A percentile compares a stretch with the other conserved stretches of the same genome.
These are phyloP conservation scores for Cucumis hystrix DNA, from an alignment of 306 rosid species.

Conservation along the genomic window DNA sequence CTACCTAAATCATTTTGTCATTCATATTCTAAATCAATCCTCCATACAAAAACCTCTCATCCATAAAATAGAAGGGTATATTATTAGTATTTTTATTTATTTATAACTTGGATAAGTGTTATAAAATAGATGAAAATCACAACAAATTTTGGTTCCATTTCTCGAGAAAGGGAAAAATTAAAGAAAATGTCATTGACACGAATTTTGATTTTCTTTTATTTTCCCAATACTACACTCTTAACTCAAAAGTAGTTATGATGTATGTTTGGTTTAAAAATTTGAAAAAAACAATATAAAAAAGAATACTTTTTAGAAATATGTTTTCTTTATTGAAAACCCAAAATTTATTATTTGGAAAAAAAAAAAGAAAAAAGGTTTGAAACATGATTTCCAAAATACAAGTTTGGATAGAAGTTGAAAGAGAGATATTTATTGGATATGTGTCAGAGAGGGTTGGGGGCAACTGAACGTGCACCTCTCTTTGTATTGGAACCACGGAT, in stretches of 20 bases:
- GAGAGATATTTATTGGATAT: neutral
- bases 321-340: neutral
- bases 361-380: neutral
- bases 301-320: neutral
- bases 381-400: neutral
- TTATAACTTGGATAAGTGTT: too few species aligned
- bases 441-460: conserved; percentile 15
- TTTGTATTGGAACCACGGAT: conserved; percentile 31
- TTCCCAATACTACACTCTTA: neutral
- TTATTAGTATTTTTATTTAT: too few species aligned
- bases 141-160: neutral
- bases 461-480: conserved; percentile 44
- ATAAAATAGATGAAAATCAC: too few species aligned
- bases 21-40: too few species aligned
- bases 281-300: neutral
- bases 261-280: neutral
- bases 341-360: neutral
- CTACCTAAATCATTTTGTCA: too few species aligned
- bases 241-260: neutral
- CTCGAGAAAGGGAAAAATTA: neutral
- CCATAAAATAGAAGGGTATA: too few species aligned
- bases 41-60: too few species aligned
- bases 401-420: neutral
- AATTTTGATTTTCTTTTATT: neutral
- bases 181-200: neutral